These are phyloP conservation scores for Cucurbita ficifolia DNA, from an alignment of 306 rosid species.

Conservation along the genomic window DNA sequence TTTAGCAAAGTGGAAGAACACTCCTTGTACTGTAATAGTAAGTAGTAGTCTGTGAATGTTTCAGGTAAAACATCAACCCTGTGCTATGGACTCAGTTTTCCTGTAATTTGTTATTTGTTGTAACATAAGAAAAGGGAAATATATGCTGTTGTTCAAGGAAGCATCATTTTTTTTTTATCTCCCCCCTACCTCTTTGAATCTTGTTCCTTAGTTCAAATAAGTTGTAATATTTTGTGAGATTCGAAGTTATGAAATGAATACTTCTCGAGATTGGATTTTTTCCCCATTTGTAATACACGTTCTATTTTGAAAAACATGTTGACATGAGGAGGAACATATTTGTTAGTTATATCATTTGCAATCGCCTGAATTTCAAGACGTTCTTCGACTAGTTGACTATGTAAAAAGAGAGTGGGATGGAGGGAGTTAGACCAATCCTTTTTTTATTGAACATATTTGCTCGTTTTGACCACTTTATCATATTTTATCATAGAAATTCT, in stretches of 20 bases:
- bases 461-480: no score
- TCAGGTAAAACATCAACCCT: background rate
- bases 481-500: no score
- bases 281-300: no score
- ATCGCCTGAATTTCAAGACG: background rate
- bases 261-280: no score
- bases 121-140: constrained; percentile 28
- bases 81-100: constrained; percentile 1
- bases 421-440: no score
- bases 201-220: background rate
- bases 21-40: constrained; percentile 12
- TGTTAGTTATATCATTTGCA: background rate
- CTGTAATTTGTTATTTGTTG: constrained; percentile 50
- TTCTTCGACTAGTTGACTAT: no score
- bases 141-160: background rate
- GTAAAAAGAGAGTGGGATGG: no score
- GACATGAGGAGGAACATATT: background rate
- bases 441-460: no score
- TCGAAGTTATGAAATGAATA: no score
- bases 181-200: no score
- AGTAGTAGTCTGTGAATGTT: constrained; percentile 11
- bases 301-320: no score
- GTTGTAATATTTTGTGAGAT: no score
- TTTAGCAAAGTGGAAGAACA: constrained; percentile 19
- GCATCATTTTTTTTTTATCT: background rate